Evolutionary conservation across 345 rosid genomes (phyloP), one percentile per base, ranked within the genome.

Genomic region (Corchorus capsularis): DNA sequence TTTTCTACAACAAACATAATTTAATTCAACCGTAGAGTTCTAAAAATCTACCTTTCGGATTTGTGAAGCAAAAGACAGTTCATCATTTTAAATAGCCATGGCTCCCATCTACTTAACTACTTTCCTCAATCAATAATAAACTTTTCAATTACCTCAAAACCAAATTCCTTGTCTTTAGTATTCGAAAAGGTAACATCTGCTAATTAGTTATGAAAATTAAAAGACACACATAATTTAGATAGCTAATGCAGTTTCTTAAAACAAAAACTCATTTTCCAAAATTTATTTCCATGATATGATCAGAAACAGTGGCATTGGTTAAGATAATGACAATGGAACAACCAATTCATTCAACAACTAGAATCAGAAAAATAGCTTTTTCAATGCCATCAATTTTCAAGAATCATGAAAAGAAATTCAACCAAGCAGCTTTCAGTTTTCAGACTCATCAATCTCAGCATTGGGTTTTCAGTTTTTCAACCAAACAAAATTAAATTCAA

Each of bases 61-160:
- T n/a, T 17, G 17, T 17, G 6, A 57, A 46, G 66, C 15, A 45
- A 56, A 59, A 46, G 55, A 32, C 75, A 56, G 53, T 47, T 57
- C 66, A 73, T 73, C 41, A 60, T 73, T 46, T 57, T 46, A 37
- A 57, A 22, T 41, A 56, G 6, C 13, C 75, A 20, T n/a, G 53
- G 12, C 13, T 7, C 13, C 53, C 65, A 59, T 43, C 55, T 6
- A 6, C 39, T 45, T 59, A 59, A 57, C 67, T 73, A 57, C 56
- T 59, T 27, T n/a, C 66, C 54, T 41, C 37, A 39, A 72, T 20
- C 53, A 57, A 55, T 14, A 72, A 56, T 43, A 41, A 72, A 41
- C 35, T 72, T 72, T 72, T 39, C 37, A 20, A 4, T 72, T 72
- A 55, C 1, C 1, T n/a, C 16, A 56, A 41, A 54, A 22, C 39